A percentile compares a stretch with the other conserved stretches of the same genome.
Evolutionary conservation across 495 filamentous ascomycete genomes (phyloP).

Genomic region (Penicillium atrosanguineum): DNA sequence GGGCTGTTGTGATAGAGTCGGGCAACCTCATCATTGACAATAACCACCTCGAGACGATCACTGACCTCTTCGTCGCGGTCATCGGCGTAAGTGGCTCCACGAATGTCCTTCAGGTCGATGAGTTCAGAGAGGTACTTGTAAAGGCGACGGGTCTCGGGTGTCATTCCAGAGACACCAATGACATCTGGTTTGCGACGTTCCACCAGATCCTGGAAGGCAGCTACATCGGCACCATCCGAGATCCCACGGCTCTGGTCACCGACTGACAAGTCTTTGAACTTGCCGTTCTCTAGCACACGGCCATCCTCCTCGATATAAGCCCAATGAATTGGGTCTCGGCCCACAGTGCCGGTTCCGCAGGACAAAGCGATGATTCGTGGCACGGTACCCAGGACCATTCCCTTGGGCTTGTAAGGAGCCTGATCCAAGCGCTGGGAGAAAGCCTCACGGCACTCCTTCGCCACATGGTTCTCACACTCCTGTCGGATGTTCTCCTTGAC

Average conservation of each 20-base stretch:
- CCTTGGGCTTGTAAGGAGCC: constrained; percentile 91
- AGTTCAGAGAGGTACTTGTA: constrained; percentile 75
- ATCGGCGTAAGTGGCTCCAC: constrained; percentile 70
- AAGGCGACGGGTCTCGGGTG: constrained; percentile 79
- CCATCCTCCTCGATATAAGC: constrained; percentile 92
- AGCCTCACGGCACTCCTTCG: constrained; percentile 75
- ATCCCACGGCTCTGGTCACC: constrained; percentile 66
- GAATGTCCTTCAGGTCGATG: constrained; percentile 69
- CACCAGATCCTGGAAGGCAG: constrained; percentile 70
- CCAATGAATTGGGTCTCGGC: constrained; percentile 80
- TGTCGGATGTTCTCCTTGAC: constrained; percentile 91
- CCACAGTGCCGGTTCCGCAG: constrained; percentile 69
- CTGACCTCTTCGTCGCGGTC: constrained; percentile 55
- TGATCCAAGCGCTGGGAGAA: constrained; percentile 89
- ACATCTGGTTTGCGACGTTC: constrained; percentile 81
- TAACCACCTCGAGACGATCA: constrained; percentile 78
- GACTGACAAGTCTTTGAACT: constrained; percentile 70
- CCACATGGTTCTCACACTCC: constrained; percentile 86
- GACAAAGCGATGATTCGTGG: constrained; percentile 85
- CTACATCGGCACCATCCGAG: constrained; percentile 58
- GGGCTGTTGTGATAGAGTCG: constrained; percentile 88
- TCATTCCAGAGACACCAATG: constrained; percentile 85
- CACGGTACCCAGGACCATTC: constrained; percentile 83
- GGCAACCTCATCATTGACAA: constrained; percentile 95
- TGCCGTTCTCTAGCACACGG: constrained; percentile 80